A percentile compares a stretch with the other conserved stretches of the same genome.
These are phyloP conservation scores for Euphorbia celastroides DNA, from an alignment of 441 rosid species.

Conservation along the genomic window DNA sequence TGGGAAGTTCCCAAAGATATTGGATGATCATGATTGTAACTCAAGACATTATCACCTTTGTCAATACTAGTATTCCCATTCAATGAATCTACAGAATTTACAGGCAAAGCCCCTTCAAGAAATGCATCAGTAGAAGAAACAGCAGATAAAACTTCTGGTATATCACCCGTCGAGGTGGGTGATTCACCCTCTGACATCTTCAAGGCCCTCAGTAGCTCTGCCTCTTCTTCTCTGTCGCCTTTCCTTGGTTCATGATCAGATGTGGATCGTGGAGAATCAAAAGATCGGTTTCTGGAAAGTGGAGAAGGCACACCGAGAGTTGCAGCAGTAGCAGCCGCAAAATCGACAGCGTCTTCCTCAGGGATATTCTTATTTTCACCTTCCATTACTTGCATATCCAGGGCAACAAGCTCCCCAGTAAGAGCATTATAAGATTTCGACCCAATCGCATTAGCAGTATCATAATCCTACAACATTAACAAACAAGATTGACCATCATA, in stretches of 20 bases:
- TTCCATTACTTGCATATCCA: conserved; percentile 56
- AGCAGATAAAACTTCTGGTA: conserved; percentile 27
- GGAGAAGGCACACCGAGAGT: conserved; percentile 95
- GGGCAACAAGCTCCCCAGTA: conserved; percentile 80
- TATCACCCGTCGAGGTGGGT: conserved; percentile 21
- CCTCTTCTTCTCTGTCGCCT: conserved; percentile 87
- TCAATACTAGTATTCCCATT: conserved; percentile 21
- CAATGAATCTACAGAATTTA: conserved; percentile 21
- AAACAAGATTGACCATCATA: conserved; percentile 10
- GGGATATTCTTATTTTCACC: conserved; percentile 34
- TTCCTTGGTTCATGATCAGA: conserved; percentile 41
- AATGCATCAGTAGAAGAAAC: conserved; percentile 32
- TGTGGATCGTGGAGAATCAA: conserved; percentile 60
- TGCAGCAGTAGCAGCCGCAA: conserved; percentile 94
- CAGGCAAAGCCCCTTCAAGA: conserved; percentile 19
- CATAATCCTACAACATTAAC: conserved; percentile 56
- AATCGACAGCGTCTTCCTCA: conserved; percentile 78
- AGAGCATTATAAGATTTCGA: conserved; percentile 86
- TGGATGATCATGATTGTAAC: conserved; percentile 19
- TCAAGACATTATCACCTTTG: conserved; percentile 21
- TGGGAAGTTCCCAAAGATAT: conserved; percentile 21
- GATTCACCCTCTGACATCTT: conserved; percentile 53
- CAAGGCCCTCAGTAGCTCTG: conserved; percentile 61
- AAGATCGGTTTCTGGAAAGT: conserved; percentile 72
- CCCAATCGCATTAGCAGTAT: conserved; percentile 75